phyloP scores from a whole-genome alignment of 2,329 filamentous ascomycete genomes.

The Fusarium sulawesiense region DNA sequence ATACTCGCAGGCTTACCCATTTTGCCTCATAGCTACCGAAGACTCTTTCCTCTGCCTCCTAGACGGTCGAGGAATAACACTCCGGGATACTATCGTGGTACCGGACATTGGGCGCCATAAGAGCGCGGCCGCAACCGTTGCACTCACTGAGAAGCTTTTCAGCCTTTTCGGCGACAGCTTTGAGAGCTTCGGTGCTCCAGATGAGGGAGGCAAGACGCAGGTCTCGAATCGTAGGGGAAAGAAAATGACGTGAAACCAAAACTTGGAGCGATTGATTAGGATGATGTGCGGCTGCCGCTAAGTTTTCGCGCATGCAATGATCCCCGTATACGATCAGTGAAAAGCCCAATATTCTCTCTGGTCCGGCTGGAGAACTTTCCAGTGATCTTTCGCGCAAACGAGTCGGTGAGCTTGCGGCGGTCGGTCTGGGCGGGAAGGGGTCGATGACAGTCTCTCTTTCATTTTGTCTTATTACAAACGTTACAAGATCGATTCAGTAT shows the following conservation, averaged over 20 bases:
- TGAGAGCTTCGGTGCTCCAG: neutral
- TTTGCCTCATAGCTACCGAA: neutral
- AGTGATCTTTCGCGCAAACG: accelerated
- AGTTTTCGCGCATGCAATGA: neutral
- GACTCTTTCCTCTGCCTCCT: neutral
- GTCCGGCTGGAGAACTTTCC: neutral
- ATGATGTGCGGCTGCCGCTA: neutral
- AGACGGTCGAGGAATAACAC: neutral
- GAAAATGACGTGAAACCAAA: neutral
- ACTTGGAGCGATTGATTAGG: neutral
- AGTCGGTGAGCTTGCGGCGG: neutral
- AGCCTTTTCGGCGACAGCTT: neutral
- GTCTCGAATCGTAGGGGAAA: neutral
- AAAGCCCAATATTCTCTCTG: neutral
- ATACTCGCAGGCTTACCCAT: neutral
- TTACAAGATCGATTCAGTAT: too few relatives aligned
- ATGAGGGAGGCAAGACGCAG: neutral
- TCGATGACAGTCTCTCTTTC: too few relatives aligned
- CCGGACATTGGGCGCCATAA: neutral
- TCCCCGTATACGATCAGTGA: neutral
- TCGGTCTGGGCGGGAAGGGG: neutral
- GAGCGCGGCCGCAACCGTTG: neutral
- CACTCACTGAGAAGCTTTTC: neutral
- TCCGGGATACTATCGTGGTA: neutral
- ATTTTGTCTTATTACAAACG: too few relatives aligned